phyloP scores from a whole-genome alignment of 2,329 filamentous ascomycete species.

The Hymenoscyphus fraxineus region DNA sequence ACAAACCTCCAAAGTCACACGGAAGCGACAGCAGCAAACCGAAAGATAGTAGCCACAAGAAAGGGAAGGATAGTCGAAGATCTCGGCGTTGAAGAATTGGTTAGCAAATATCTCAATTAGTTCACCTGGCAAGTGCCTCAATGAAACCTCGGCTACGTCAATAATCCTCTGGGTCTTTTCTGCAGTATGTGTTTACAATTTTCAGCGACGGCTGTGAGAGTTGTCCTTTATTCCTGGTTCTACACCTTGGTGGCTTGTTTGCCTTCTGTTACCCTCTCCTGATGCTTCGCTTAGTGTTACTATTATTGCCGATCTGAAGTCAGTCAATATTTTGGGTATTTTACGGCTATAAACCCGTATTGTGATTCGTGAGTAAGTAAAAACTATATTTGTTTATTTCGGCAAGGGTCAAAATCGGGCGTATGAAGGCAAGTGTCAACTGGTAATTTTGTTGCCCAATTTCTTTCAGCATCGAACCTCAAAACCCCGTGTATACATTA shows the following conservation, averaged over 20 bases:
- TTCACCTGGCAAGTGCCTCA: background rate
- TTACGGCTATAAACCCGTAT: background rate
- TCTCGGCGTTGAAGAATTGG: conserved; percentile 5
- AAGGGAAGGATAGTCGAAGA: conserved; percentile 10
- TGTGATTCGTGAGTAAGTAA: too few species aligned
- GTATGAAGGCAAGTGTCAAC: too few species aligned
- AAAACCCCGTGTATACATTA: too few species aligned
- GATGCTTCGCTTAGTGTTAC: background rate
- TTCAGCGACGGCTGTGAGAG: background rate
- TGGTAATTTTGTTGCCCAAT: too few species aligned
- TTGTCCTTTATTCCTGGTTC: background rate
- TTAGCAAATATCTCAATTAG: background rate
- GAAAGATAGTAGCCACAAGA: conserved; percentile 4
- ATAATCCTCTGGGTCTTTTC: background rate
- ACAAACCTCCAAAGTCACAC: conserved; percentile 9
- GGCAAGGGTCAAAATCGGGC: too few species aligned
- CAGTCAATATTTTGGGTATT: background rate
- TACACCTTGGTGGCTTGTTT: background rate
- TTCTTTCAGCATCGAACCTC: too few species aligned
- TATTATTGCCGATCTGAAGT: background rate
- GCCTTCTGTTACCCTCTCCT: background rate
- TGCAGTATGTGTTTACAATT: background rate
- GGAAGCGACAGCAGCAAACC: background rate
- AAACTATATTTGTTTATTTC: too few species aligned
- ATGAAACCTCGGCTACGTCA: background rate